phyloP scores from a whole-genome alignment of 805 yeast genomes.

The Candida vartiovaarae region DNA sequence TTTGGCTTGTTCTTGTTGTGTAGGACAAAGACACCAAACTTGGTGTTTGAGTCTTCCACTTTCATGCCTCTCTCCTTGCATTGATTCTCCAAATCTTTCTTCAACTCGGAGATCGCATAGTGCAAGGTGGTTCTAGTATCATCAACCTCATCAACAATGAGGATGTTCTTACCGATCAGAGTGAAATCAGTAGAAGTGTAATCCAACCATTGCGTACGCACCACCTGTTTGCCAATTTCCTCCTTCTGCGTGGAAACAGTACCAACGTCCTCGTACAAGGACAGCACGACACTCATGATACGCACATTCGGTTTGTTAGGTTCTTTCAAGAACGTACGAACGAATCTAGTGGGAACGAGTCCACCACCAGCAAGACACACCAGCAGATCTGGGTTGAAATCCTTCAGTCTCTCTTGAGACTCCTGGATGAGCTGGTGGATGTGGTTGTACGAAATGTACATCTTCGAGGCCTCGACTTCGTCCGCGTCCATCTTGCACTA shows the following conservation, averaged over 20 bases:
- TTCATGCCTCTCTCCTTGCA: slow-evolving; percentile 45
- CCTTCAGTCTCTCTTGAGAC: slow-evolving; percentile 53
- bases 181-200: slow-evolving; percentile 53
- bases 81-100: slow-evolving; percentile 62
- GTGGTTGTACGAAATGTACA: slow-evolving; percentile 75
- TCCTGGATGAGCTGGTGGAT: slow-evolving; percentile 69
- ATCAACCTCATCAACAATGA: slow-evolving; percentile 80
- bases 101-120: slow-evolving; percentile 68
- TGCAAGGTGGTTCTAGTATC: slow-evolving; percentile 82
- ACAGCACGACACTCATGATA: slow-evolving; percentile 90
- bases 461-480: slow-evolving; percentile 32
- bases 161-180: slow-evolving; percentile 60
- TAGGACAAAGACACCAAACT: slow-evolving; percentile 68
- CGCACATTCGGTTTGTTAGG: slow-evolving; percentile 85
- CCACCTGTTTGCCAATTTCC: slow-evolving; percentile 56
- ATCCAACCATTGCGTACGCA: slow-evolving; percentile 81
- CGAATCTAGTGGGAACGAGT: slow-evolving; percentile 93
- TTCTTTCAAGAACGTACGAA: slow-evolving; percentile 85
- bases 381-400: slow-evolving; percentile 79
- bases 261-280: slow-evolving; percentile 79
- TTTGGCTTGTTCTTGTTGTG: slow-evolving; percentile 72
- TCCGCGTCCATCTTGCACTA: slow-evolving; percentile 13
- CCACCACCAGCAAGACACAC: slow-evolving; percentile 99
- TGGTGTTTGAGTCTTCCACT: slow-evolving; percentile 38
- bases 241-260: slow-evolving; percentile 53